Base-by-base conservation (phyloP, 352 stramenopile genomes). In the Phytopythium vexans region DNA sequence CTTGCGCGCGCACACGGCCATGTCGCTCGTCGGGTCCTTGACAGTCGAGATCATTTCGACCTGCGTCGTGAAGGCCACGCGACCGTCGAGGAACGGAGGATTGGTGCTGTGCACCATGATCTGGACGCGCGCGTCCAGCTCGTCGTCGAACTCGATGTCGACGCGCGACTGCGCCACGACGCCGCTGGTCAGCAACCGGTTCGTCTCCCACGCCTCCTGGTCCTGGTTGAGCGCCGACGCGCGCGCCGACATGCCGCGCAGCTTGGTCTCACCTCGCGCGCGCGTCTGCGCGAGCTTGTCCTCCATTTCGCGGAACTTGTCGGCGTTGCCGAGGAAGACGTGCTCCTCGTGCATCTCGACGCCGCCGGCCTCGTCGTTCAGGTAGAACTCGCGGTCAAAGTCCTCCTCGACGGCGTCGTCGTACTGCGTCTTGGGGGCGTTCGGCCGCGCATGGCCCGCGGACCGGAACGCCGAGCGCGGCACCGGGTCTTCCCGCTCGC, bases 161-260 rank as follows among this genome's bases (percentile, higher is more conserved):
- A 92, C 82, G 0, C 67, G 59, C 3, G 60, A 76, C 16, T 70
- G 75, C 8, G 85, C 82, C 33, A 98, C 85, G 14, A 98, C 96
- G 16, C 97, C 97, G 58, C 81, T 97, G 14, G 91, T 98, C 16
- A 99, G 68, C 33, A 99, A 58, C 12, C 96, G 80, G 70, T 99
- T 98, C 51, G 94, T 97, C 74, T 99, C 97, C 97, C 97, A 99
- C 32, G 95, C 96, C 49, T 98, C 92, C 77, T 99, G 97, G 77
- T 99, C 97, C 33, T 88, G 88, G 50, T 97, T 89, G 11, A 99
- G 67, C 12, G 95, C 95, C 42, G 86, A 98, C 35, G 89, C 85
- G 54, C 88, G 81, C 5, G 95, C 91, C 15, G 91, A 96, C 64
- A 97, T 96, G 38, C 90, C 84, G 11, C 81, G 74, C 14, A 96